Conservation (phyloP, 1,139 yeast genomes). For the Lizanozyma gosingica region DNA sequence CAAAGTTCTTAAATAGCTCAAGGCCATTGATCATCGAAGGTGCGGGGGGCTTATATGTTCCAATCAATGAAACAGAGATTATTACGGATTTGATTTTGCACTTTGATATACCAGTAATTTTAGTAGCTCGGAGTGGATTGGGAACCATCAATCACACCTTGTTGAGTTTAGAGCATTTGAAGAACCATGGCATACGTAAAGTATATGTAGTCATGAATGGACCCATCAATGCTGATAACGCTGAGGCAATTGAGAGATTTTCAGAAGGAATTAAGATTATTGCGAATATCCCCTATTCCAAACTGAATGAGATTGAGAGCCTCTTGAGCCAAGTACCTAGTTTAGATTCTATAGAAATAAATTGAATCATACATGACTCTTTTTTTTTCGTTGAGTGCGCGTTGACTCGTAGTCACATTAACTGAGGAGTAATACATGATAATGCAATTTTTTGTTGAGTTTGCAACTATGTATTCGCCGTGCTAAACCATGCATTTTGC, state of each 20-base stretch:
- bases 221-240: slow-evolving; percentile 12
- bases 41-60: slow-evolving; percentile 22
- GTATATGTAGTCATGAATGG: slow-evolving; percentile 19
- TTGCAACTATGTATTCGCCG: too few relatives aligned
- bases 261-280: too few relatives aligned
- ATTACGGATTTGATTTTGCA: slow-evolving; percentile 15
- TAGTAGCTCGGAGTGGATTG: slow-evolving; percentile 19
- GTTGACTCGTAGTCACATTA: too few relatives aligned
- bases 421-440: too few relatives aligned
- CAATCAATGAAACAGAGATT: slow-evolving; percentile 13
- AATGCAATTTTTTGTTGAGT: too few relatives aligned
- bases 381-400: too few relatives aligned
- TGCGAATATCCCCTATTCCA: too few relatives aligned
- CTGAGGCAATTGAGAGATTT: slow-evolving; percentile 10
- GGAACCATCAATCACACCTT: slow-evolving; percentile 23
- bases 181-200: slow-evolving; percentile 8
- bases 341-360: too few relatives aligned
- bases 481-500: too few relatives aligned
- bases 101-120: slow-evolving; percentile 13
- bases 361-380: too few relatives aligned
- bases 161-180: slow-evolving; percentile 15
- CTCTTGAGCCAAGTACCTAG: too few relatives aligned
- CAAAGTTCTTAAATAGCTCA: slow-evolving; percentile 1
- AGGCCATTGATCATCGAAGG: slow-evolving; percentile 19
- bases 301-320: too few relatives aligned